These are phyloP conservation scores for Adansonia madagascariensis DNA, from an alignment of 441 rosid species.

Conservation along the genomic window DNA sequence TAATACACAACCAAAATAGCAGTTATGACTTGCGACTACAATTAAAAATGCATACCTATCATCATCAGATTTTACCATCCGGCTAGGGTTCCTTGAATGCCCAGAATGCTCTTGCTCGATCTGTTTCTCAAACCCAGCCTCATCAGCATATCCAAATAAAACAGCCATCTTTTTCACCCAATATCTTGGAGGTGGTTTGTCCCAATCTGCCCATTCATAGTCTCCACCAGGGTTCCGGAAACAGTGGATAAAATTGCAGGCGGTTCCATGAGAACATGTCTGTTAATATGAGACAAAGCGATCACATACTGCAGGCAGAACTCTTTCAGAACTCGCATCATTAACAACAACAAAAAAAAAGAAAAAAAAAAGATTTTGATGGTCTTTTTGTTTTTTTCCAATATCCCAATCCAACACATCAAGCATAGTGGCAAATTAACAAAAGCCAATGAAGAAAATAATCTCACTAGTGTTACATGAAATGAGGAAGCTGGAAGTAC, in stretches of 20 bases:
- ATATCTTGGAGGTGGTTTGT: constrained; percentile 86
- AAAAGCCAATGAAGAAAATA: background rate
- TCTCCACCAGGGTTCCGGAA: constrained; percentile 97
- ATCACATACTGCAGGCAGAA: constrained; percentile 28
- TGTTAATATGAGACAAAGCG: constrained; percentile 40
- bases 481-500: constrained; percentile 31
- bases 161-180: constrained; percentile 83
- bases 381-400: background rate
- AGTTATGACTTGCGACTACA: background rate
- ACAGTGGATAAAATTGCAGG: constrained; percentile 96
- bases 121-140: constrained; percentile 43
- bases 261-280: constrained; percentile 87
- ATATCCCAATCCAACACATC: background rate
- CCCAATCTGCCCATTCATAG: constrained; percentile 97
- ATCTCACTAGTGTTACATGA: constrained; percentile 7
- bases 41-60: constrained; percentile 44
- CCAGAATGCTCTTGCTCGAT: constrained; percentile 42
- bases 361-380: background rate
- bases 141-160: constrained; percentile 74
- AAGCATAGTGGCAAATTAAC: background rate
- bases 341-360: background rate
- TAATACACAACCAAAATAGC: constrained; percentile 3
- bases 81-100: constrained; percentile 40
- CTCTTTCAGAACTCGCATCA: constrained; percentile 18
- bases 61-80: constrained; percentile 36